Base-by-base conservation (phyloP, 768 basidiomycete species). In the Saitozyma podzolica region DNA sequence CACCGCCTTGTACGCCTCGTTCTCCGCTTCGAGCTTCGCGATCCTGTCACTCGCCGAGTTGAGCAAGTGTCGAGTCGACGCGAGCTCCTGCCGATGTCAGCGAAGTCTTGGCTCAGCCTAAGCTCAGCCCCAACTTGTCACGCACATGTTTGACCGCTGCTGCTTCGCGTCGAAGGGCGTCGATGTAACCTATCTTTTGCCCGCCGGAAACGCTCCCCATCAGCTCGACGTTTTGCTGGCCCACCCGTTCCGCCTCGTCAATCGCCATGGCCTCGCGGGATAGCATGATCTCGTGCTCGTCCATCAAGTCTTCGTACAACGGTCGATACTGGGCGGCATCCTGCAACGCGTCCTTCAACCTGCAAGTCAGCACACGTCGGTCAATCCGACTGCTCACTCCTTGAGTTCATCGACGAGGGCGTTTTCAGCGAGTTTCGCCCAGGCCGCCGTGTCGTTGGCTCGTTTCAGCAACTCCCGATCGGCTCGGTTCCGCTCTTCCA, bases 141-240 rank as follows among this genome's bases (percentile, higher is more conserved):
- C 87, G 62, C 64, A 90, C 92, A 79, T 90, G 89, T 78, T 91
- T 92, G 6, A 85, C 83, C 59, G 91, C 87, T 2, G 90, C 86
- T 54, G 94, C 80, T 74, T 95, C 92, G 59, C 84, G 82, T 42
- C 92, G 84, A 56, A 96, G 86, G 58, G 87, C 84, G 62, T 94
- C 93, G 14, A 96, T 86, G 68, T 95, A 94, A 76, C 87, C 82
- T 70, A 96, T 92, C 62, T 87, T 85, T 78, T 95, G 92, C 1
- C 86, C 86, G 9, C 90, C 89, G 73, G 94, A 93, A 41, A 84
- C 83, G 74, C 94, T 92, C 0, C 90, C 86, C 16, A 92, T 81
- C 61, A 95, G 89, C 75, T 92, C 87, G 0, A 90, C 89, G 66
- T 94, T 94, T 80, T 91, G 88, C 70, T 83, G 84, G 67, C 89